Percentiles rank a stretch among this genome's conserved stretches.
phyloP scores from a whole-genome alignment of 1,284 basidiomycete genomes.

The Marasmius fiardii region DNA sequence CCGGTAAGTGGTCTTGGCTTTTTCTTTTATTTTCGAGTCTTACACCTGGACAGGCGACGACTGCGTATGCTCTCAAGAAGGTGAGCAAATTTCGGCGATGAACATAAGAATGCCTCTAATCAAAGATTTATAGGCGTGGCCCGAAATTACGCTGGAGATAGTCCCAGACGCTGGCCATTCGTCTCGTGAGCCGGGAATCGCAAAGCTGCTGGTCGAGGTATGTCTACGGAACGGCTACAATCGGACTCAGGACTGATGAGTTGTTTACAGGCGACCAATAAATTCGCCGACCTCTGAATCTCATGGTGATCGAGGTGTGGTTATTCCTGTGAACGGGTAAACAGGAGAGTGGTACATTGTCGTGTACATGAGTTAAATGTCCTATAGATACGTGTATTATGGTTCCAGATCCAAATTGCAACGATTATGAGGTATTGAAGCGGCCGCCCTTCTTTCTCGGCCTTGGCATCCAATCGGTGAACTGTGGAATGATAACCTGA shows the following conservation, averaged over 20 bases:
- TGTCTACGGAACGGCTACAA: constrained; percentile 11
- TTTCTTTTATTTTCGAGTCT: neutral
- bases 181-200: constrained; percentile 74
- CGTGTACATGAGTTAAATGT: too few species aligned
- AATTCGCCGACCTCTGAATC: constrained; percentile 35
- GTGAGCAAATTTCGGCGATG: constrained; percentile 18
- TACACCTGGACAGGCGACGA: constrained; percentile 52
- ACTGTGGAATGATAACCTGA: constrained; percentile 14
- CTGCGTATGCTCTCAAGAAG: constrained; percentile 78
- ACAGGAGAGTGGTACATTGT: too few species aligned
- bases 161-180: constrained; percentile 94
- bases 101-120: neutral
- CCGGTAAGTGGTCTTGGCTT: constrained; percentile 43
- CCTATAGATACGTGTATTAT: too few species aligned
- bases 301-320: too few species aligned
- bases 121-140: constrained; percentile 56
- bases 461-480: constrained; percentile 13
- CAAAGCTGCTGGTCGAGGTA: constrained; percentile 74
- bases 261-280: constrained; percentile 36
- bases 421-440: neutral
- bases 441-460: constrained; percentile 3
- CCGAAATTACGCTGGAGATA: constrained; percentile 75
- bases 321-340: too few species aligned
- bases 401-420: too few species aligned
- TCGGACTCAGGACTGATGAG: neutral